Evolutionary conservation across 768 basidiomycete genomes (phyloP), one percentile per base, ranked within the genome.

Genomic region (Pleurotus ostreatus): DNA sequence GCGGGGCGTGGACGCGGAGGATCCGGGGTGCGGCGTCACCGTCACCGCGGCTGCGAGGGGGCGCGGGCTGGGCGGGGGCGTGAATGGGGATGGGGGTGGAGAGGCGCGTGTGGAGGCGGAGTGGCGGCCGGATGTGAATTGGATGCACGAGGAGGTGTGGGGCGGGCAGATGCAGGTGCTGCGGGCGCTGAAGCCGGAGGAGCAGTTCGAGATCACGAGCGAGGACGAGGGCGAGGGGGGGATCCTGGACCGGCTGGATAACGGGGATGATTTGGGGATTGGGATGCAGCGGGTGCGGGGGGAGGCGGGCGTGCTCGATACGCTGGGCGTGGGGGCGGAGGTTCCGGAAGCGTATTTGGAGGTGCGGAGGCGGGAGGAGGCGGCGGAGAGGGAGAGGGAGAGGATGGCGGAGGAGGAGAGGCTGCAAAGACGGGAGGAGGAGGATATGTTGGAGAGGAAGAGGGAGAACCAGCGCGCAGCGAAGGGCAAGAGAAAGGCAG

Each of bases 111-210:
- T n/a, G n/a, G n/a, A n/a, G n/a, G 8, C 16, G 39, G 51, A 53
- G 41, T 53, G 51, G 51, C 0, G 51, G 23, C 51, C 51, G 6
- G 16, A 6, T n/a, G 25, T n/a, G 9, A 20, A 20, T 2, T 57
- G 48, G 56, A 23, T n/a, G 9, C 48, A 57, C 9, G 20, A 44
- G 9, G 56, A 51, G 22, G 23, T 57, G 13, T 57, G 56, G 56
- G 34, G 15, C 8, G 56, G 41, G 16, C 11, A 25, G 41, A 57
- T 57, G 56, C 46, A 48, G 16, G 56, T 57, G 18, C 34, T 49
- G 16, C 39, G 56, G 16, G 38, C 46, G 39, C 6, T 47, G 8
- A n/a, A 40, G 18, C 25, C 30, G 9, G 30, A 38, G 20, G 37
- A 49, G 2, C 46, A 49, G 46, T 5, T 47, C 30, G 56, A 57